Evolutionary conservation across 2,329 filamentous ascomycete genomes (phyloP).

Genomic region (Epichloe sylvatica): DNA sequence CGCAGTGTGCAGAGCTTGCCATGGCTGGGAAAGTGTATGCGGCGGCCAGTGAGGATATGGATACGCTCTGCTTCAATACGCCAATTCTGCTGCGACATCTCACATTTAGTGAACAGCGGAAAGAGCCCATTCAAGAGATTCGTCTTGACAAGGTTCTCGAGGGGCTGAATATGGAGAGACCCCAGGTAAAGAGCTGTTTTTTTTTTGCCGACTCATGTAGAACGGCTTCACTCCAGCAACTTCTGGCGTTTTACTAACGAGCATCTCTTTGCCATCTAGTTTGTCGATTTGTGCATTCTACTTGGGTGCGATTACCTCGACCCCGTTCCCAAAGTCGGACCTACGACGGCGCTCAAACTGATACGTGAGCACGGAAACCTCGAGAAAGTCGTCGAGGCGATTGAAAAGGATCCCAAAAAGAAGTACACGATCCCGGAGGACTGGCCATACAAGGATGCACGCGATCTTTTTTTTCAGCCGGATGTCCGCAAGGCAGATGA

Average conservation of each 20-base stretch:
- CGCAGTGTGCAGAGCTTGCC: conserved; percentile 84
- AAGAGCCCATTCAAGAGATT: conserved; percentile 95
- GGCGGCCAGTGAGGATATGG: conserved; percentile 96
- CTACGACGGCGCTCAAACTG: conserved; percentile 79
- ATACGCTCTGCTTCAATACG: conserved; percentile 88
- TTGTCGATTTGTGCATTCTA: conserved; percentile 94
- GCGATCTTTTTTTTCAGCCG: conserved; percentile 80
- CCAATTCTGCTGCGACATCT: conserved; percentile 85
- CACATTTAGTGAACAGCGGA: conserved; percentile 93
- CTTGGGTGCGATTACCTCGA: conserved; percentile 97
- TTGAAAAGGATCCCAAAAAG: conserved; percentile 62
- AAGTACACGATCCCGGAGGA: conserved; percentile 86
- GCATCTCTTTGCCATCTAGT: conserved; percentile 36
- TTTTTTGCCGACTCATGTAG: neutral
- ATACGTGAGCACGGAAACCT: conserved; percentile 84
- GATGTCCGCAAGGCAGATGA: conserved; percentile 76
- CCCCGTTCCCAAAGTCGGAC: conserved; percentile 86
- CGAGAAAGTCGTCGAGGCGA: conserved; percentile 71
- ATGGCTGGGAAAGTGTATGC: conserved; percentile 90
- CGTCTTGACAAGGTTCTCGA: conserved; percentile 75
- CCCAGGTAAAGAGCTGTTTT: conserved; percentile 44
- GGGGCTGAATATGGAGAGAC: conserved; percentile 73
- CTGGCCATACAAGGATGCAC: conserved; percentile 89
- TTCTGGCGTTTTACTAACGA: conserved; percentile 5
- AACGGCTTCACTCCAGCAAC: neutral